These are phyloP conservation scores for Kwoniella dendrophila DNA, from an alignment of 768 basidiomycete species.

Conservation along the genomic window DNA sequence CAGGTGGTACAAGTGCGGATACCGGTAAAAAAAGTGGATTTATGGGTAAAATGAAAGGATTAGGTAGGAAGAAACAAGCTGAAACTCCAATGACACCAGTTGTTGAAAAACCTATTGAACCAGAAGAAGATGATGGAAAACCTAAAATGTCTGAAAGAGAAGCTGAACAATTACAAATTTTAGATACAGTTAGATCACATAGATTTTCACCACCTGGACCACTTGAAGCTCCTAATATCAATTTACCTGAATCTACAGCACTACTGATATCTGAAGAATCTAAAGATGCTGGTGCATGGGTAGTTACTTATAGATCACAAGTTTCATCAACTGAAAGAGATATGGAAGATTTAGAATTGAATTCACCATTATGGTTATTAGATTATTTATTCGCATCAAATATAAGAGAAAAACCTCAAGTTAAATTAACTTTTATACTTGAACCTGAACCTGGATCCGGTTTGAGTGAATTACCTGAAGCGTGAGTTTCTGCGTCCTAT, in stretches of 20 bases:
- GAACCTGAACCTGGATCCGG: conserved; percentile 68
- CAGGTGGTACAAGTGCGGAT: conserved; percentile 47
- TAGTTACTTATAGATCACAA: conserved; percentile 73
- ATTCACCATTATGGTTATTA: conserved; percentile 82
- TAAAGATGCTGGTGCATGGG: conserved; percentile 65
- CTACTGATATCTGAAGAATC: conserved; percentile 80
- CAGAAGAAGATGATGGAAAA: conserved; percentile 39
- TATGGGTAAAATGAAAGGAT: conserved; percentile 77
- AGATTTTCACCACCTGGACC: conserved; percentile 66
- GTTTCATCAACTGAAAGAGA: conserved; percentile 66
- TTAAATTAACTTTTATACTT: conserved; percentile 87
- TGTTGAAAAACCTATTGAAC: conserved; percentile 27
- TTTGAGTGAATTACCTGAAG: conserved; percentile 79
- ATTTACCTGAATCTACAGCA: conserved; percentile 65
- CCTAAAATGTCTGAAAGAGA: conserved; percentile 48
- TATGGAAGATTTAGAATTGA: conserved; percentile 66
- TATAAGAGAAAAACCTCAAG: conserved; percentile 59
- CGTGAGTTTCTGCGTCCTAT: conserved; percentile 66
- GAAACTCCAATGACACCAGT: conserved; percentile 38
- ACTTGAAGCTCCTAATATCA: conserved; percentile 70
- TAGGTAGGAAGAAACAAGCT: conserved; percentile 56
- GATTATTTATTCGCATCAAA: conserved; percentile 78
- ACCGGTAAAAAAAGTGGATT: conserved; percentile 51
- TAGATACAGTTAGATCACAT: conserved; percentile 55
- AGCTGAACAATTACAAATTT: conserved; percentile 52